Conservation (phyloP, 2,329 filamentous ascomycete species). For the Fusarium decemcellulare region DNA sequence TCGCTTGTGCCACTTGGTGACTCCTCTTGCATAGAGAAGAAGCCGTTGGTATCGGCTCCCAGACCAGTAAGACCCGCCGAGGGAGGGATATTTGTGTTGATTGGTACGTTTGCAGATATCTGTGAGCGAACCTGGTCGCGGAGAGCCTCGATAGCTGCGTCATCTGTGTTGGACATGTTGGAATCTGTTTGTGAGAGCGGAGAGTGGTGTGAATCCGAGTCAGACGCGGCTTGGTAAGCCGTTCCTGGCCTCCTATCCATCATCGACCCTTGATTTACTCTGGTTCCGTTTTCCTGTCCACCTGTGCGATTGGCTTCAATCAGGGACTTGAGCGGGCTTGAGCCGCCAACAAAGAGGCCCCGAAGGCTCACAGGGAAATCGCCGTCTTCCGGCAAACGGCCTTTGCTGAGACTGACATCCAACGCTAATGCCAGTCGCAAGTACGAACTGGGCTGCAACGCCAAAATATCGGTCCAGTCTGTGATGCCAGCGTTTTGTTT, state of each 20-base stretch:
- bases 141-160: conserved; percentile 27
- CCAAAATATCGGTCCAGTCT: conserved; percentile 60
- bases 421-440: conserved; percentile 60
- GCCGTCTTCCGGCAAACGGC: conserved; percentile 55
- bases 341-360: conserved; percentile 54
- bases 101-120: conserved; percentile 9
- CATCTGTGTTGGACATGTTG: conserved; percentile 32
- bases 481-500: conserved; percentile 45
- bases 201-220: conserved; percentile 35
- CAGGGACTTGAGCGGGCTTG: conserved; percentile 53
- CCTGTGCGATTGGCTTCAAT: conserved; percentile 44
- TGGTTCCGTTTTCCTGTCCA: not conserved
- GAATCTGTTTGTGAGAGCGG: conserved; percentile 37
- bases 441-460: conserved; percentile 56
- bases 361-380: conserved; percentile 57
- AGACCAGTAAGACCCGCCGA: conserved; percentile 51
- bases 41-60: conserved; percentile 50
- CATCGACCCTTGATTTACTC: not conserved
- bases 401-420: conserved; percentile 60
- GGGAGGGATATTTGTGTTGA: conserved; percentile 38
- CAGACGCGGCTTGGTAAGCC: conserved; percentile 11
- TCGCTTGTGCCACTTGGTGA: conserved; percentile 39
- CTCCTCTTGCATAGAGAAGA: conserved; percentile 49
- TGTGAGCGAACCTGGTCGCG: conserved; percentile 23
- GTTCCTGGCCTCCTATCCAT: not conserved